Percentiles rank a stretch among this genome's conserved stretches.
These are phyloP conservation scores for Phyllosticta citrichinensis DNA, from an alignment of 2,329 filamentous ascomycete species.

Conservation along the genomic window DNA sequence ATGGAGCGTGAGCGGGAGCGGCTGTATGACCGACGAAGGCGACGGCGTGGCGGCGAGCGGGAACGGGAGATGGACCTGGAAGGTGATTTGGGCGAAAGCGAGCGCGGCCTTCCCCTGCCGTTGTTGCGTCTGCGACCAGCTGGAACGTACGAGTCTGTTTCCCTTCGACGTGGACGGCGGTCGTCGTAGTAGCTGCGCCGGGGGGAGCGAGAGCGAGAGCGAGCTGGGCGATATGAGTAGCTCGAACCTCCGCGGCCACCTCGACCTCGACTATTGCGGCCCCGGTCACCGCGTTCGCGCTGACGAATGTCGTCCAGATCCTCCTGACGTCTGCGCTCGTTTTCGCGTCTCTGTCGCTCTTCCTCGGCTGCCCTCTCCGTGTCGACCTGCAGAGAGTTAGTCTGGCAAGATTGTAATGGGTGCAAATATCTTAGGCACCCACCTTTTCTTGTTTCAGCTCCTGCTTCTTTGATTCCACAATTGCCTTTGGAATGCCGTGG, in stretches of 20 bases:
- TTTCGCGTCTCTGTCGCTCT: slow-evolving; percentile 59
- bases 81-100: slow-evolving; percentile 21
- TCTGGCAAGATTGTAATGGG: slow-evolving; percentile 13
- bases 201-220: slow-evolving; percentile 42
- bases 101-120: slow-evolving; percentile 28
- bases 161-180: slow-evolving; percentile 38
- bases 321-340: slow-evolving; percentile 60
- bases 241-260: slow-evolving; percentile 39
- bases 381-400: slow-evolving; percentile 50
- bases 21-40: slow-evolving; percentile 13
- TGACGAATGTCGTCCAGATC: slow-evolving; percentile 60
- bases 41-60: slow-evolving; percentile 23
- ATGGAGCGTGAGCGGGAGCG: slow-evolving; percentile 10
- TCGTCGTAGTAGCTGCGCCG: slow-evolving; percentile 36
- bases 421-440: slow-evolving; percentile 12
- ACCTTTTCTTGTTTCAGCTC: slow-evolving; percentile 96
- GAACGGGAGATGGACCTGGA: slow-evolving; percentile 13
- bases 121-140: slow-evolving; percentile 31
- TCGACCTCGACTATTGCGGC: slow-evolving; percentile 33
- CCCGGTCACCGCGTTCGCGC: slow-evolving; percentile 41
- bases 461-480: slow-evolving; percentile 90
- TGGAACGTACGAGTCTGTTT: slow-evolving; percentile 50
- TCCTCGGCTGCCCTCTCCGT: slow-evolving; percentile 74
- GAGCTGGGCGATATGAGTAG: slow-evolving; percentile 38
- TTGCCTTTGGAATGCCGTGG: slow-evolving; percentile 76